Percentiles rank a stretch among this genome's conserved stretches.
These are phyloP conservation scores for Aphanomyces invadans DNA, from an alignment of 352 stramenopile genomes.

Conservation along the genomic window DNA sequence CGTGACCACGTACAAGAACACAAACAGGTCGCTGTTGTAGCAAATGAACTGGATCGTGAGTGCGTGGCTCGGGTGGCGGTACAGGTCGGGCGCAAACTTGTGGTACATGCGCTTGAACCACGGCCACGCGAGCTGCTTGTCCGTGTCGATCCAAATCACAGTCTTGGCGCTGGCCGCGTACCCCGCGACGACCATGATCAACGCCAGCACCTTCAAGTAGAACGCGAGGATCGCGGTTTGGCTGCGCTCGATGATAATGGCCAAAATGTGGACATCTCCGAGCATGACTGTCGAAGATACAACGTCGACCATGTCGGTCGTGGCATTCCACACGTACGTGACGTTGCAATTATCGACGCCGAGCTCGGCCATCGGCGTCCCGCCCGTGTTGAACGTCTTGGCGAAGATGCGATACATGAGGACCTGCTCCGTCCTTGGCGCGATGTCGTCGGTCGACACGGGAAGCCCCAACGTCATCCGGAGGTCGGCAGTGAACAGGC, in stretches of 20 bases:
- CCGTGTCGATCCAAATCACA: not conserved
- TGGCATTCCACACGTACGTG: slow-evolving; percentile 5
- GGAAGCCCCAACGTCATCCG: slow-evolving; percentile 6
- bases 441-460: not conserved
- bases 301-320: not conserved
- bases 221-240: not conserved
- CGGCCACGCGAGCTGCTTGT: not conserved
- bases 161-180: not conserved
- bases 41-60: not conserved
- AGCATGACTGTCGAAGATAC: not conserved
- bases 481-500: not conserved
- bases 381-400: not conserved
- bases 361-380: not conserved
- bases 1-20: not conserved
- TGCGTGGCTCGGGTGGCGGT: not conserved
- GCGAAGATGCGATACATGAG: not conserved
- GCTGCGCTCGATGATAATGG: not conserved
- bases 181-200: not conserved
- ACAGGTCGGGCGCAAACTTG: not conserved
- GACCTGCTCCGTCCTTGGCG: not conserved
- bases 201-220: not conserved
- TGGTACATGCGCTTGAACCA: not conserved
- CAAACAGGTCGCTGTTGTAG: slow-evolving; percentile 9
- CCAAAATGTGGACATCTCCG: not conserved
- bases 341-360: slow-evolving; percentile 1